Percentiles rank a stretch among this genome's conserved stretches.
Conservation (phyloP, 495 filamentous ascomycete species). For the Penicillium coprophilum region DNA sequence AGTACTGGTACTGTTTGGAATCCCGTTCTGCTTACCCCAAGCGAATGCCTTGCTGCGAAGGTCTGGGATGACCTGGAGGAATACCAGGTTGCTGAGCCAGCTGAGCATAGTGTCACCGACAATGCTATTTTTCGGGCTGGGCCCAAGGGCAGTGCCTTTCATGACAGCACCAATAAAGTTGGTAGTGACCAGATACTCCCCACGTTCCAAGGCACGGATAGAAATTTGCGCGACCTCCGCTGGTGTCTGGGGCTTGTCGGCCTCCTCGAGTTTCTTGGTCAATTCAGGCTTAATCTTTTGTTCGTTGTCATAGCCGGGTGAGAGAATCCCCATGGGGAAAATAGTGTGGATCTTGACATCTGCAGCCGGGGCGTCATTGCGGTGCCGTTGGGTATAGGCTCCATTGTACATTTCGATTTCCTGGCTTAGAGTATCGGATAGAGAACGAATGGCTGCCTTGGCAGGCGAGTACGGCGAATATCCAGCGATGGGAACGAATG, state of each 20-base stretch:
- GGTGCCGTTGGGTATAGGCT: constrained; percentile 51
- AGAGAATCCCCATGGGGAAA: constrained; percentile 79
- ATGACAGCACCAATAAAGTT: constrained; percentile 65
- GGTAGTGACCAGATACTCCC: constrained; percentile 74
- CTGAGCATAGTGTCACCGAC: constrained; percentile 43
- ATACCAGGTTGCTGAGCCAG: constrained; percentile 47
- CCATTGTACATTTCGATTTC: constrained; percentile 82
- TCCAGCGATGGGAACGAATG: constrained; percentile 76
- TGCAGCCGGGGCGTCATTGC: constrained; percentile 41
- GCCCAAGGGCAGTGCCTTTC: constrained; percentile 52
- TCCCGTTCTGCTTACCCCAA: constrained; percentile 46
- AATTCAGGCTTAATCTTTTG: constrained; percentile 77
- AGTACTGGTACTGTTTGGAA: constrained; percentile 20
- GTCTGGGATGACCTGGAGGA: constrained; percentile 45
- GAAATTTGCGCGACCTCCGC: constrained; percentile 70
- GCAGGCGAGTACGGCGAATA: constrained; percentile 82
- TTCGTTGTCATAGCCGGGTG: constrained; percentile 74
- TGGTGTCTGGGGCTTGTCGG: constrained; percentile 74
- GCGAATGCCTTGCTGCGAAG: constrained; percentile 45
- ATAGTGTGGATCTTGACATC: constrained; percentile 79
- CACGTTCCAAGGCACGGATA: constrained; percentile 74
- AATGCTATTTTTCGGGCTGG: constrained; percentile 43
- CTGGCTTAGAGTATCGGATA: constrained; percentile 79
- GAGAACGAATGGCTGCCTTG: constrained; percentile 80
- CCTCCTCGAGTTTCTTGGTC: constrained; percentile 78